Conservation (phyloP, 1,139 yeast genomes). For the Pichia sp. region DNA sequence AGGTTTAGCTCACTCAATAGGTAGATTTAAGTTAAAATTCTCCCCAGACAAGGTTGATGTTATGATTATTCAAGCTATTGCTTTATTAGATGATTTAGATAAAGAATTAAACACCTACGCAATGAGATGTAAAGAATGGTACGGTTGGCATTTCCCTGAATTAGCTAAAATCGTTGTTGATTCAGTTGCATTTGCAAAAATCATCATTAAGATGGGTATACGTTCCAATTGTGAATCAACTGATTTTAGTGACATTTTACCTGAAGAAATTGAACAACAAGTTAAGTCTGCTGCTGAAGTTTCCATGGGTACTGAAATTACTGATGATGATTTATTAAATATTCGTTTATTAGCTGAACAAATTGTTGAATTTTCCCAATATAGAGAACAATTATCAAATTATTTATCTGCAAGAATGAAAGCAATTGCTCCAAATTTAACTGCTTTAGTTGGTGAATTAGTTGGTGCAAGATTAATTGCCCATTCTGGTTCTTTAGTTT, state of each 20-base stretch:
- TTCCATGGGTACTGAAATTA: slow-evolving; percentile 97
- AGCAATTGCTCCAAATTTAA: slow-evolving; percentile 96
- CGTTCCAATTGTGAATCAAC: slow-evolving; percentile 87
- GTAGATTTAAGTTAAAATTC: slow-evolving; percentile 95
- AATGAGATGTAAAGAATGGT: slow-evolving; percentile 99
- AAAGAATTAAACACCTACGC: slow-evolving; percentile 96
- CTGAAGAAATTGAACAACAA: slow-evolving; percentile 83
- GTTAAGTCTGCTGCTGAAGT: slow-evolving; percentile 92
- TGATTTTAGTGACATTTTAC: slow-evolving; percentile 84
- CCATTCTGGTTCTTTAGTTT: slow-evolving; percentile 92
- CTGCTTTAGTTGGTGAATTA: slow-evolving; percentile 92
- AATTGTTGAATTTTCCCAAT: slow-evolving; percentile 89
- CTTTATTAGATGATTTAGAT: slow-evolving; percentile 91
- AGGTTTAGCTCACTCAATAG: slow-evolving; percentile 95
- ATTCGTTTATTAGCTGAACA: slow-evolving; percentile 88
- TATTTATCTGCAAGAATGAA: slow-evolving; percentile 92
- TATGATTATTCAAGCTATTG: slow-evolving; percentile 98
- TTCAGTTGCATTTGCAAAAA: slow-evolving; percentile 90
- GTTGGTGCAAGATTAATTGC: slow-evolving; percentile 98
- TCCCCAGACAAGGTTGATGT: slow-evolving; percentile 97
- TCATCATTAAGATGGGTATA: slow-evolving; percentile 88
- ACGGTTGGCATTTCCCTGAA: slow-evolving; percentile 99
- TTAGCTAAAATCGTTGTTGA: slow-evolving; percentile 94
- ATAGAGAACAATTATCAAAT: slow-evolving; percentile 87
- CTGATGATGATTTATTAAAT: slow-evolving; percentile 79